phyloP scores from a whole-genome alignment of 2,329 filamentous ascomycete species.

The Sclerotinia nivalis region DNA sequence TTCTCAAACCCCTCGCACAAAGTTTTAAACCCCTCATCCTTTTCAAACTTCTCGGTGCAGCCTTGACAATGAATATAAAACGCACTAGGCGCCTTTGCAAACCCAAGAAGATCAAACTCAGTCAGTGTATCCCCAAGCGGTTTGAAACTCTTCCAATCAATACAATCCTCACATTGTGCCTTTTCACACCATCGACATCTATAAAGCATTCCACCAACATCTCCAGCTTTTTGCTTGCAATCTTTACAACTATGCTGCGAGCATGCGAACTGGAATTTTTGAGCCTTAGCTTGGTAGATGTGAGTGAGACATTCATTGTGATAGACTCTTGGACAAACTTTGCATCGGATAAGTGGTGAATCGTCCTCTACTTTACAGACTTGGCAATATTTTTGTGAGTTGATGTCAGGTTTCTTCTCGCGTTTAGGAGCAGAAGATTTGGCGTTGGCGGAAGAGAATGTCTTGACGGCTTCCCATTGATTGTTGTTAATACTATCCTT shows the following conservation, averaged over 20 bases:
- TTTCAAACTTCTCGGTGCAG: slow-evolving; percentile 46
- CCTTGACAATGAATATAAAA: slow-evolving; percentile 54
- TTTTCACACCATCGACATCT: slow-evolving; percentile 56
- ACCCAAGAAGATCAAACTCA: slow-evolving; percentile 54
- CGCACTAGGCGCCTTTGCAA: slow-evolving; percentile 45
- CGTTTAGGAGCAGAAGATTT: slow-evolving; percentile 51
- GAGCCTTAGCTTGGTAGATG: slow-evolving; percentile 46
- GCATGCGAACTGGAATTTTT: slow-evolving; percentile 53
- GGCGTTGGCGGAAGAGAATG: slow-evolving; percentile 56
- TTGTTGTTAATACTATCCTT: slow-evolving; percentile 56
- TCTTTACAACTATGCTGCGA: slow-evolving; percentile 56
- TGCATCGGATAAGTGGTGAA: slow-evolving; percentile 49
- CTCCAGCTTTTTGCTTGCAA: slow-evolving; percentile 52
- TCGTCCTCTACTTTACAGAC: slow-evolving; percentile 51
- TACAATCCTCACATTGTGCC: slow-evolving; percentile 60
- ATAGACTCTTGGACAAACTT: slow-evolving; percentile 55
- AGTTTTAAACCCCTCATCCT: slow-evolving; percentile 36
- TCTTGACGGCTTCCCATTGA: slow-evolving; percentile 59
- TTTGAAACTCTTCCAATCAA: slow-evolving; percentile 52
- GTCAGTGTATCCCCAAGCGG: slow-evolving; percentile 54
- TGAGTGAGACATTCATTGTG: slow-evolving; percentile 52
- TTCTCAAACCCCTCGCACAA: slow-evolving; percentile 39
- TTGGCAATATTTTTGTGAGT: slow-evolving; percentile 54
- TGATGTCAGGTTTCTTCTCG: slow-evolving; percentile 47
- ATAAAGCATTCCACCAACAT: slow-evolving; percentile 47